Base-by-base conservation (phyloP, 2,329 filamentous ascomycete genomes). In the Ploettnerulaceae sp. region DNA sequence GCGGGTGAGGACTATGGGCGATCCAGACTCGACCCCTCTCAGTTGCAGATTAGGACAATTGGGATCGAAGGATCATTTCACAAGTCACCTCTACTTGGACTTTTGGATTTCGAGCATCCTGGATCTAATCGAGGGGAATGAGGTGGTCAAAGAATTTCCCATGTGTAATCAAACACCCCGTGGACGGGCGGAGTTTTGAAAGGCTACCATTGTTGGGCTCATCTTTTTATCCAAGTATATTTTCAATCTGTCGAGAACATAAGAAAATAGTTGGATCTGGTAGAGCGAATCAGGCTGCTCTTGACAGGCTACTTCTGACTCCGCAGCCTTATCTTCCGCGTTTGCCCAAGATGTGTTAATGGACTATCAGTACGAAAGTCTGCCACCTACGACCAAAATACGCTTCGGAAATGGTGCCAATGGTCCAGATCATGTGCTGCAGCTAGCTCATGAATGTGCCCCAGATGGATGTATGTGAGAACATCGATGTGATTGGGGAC, bases 331-430 rank as follows among this genome's bases (percentile, higher is more conserved):
- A 65, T 52, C 56, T 70, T 5, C 47, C 63, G 25, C 37, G 2
- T 57, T 64, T 32, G 53, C 69, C 3, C 47, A 58, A 12, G 56
- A 45, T 0, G 68, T 69, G 1, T 52, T 71, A 32, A 58, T 61
- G 25, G 56, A 54, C 8, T 72, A 72, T 46, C 65, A 72, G 55
- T 54, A 62, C 6, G 57, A 63, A 22, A 58, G 69, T 3, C 49
- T 72, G 1, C 69, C 69, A 6, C 64, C 68, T 0, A 72, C 69
- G 3, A 64, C 69, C 2, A 67, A 68, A 50, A 73, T 72, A 14
- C 67, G 71, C 15, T 68, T 69, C 62, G 69, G 69, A 6, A 72
- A 72, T 53, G 61, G 69, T 15, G 69, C 66, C 1, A 71, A 71
- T 43, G 69, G 70, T 1, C 69, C 69, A 3, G 69, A 72, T 51